Evolutionary conservation across 2,329 filamentous ascomycete species (phyloP).

Genomic region (Pseudocercospora fuligena): DNA sequence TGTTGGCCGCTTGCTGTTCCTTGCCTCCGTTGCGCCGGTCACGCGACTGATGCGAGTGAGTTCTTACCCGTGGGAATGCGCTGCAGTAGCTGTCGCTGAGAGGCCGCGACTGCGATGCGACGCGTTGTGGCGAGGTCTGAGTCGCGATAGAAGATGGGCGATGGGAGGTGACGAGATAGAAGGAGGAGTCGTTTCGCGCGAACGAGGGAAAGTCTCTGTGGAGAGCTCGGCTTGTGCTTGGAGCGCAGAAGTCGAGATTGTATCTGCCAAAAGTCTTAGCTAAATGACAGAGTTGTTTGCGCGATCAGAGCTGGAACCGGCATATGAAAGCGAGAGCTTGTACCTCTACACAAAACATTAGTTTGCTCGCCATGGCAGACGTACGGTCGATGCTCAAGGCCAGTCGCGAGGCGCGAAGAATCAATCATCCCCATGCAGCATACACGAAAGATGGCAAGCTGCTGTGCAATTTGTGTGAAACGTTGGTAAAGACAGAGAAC

Average conservation of each 20-base stretch:
- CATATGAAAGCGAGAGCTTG: constrained; percentile 3
- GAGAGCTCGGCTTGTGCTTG: background rate
- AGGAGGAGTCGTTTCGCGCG: background rate
- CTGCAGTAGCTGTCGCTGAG: background rate
- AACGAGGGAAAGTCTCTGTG: constrained; percentile 2
- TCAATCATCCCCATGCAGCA: constrained; percentile 70
- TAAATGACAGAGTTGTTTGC: background rate
- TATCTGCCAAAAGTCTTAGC: background rate
- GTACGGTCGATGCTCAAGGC: constrained; percentile 78
- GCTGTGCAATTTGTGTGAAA: constrained; percentile 69
- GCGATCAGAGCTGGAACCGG: background rate
- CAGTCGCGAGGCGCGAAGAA: constrained; percentile 74
- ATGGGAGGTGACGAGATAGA: background rate
- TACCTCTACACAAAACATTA: background rate
- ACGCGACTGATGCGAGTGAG: constrained; percentile 14
- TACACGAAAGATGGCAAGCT: constrained; percentile 72
- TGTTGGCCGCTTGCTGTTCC: constrained; percentile 10
- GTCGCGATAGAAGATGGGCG: background rate
- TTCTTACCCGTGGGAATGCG: background rate
- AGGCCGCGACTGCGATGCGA: constrained; percentile 10
- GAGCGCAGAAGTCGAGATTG: background rate
- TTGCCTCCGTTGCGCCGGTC: constrained; percentile 20
- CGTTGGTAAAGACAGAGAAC: constrained; percentile 67
- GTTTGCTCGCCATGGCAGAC: constrained; percentile 68
- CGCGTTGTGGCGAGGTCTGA: background rate